These are phyloP conservation scores for Zizania latifolia DNA, from an alignment of 176 grass and related monocot species.

Conservation along the genomic window DNA sequence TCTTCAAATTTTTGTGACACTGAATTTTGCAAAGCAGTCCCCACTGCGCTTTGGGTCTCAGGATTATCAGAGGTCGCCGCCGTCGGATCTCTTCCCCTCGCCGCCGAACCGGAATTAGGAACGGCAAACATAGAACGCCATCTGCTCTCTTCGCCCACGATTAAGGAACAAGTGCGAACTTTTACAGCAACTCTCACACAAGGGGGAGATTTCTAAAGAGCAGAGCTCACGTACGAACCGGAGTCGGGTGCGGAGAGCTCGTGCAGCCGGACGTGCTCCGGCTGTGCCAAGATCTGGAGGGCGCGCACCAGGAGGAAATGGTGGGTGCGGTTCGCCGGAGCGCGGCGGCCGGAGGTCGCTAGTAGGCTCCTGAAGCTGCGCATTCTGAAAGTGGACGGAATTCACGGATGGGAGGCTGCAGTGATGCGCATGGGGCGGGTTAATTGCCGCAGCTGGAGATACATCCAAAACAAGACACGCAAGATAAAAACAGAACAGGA, in stretches of 20 bases:
- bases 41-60: too few relatives aligned
- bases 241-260: conserved; percentile 46
- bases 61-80: too few relatives aligned
- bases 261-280: conserved; percentile 41
- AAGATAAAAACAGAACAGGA: too few relatives aligned
- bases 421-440: neutral
- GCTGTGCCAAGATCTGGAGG: conserved; percentile 38
- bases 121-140: neutral
- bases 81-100: too few relatives aligned
- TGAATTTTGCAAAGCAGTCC: too few relatives aligned
- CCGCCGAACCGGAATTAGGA: neutral
- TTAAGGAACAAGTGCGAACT: neutral
- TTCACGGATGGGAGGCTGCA: neutral
- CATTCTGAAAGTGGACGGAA: conserved; percentile 2
- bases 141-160: neutral
- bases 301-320: neutral
- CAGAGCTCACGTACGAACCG: conserved; percentile 27
- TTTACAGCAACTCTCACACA: neutral
- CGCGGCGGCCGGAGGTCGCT: conserved; percentile 12
- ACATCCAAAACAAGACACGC: neutral
- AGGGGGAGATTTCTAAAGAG: neutral
- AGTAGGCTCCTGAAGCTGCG: neutral
- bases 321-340: conserved; percentile 3
- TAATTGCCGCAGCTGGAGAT: neutral
- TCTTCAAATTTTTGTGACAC: neutral